Evolutionary conservation across 805 yeast species (phyloP).

Genomic region (Cyberlindnera subsufficiens): DNA sequence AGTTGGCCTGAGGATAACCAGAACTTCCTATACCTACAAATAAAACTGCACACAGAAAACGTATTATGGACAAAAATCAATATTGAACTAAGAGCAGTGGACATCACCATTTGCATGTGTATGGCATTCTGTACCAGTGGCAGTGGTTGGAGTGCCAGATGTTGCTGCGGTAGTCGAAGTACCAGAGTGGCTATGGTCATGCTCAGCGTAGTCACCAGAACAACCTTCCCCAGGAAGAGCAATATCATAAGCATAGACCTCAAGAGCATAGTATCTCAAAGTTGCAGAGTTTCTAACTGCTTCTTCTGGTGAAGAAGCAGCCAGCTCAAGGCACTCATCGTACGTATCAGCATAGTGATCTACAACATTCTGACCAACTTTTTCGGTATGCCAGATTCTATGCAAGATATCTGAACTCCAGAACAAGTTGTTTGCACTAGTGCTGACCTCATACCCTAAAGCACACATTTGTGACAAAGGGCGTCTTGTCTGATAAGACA

Average conservation of each 20-base stretch:
- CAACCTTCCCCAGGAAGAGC: constrained; percentile 27
- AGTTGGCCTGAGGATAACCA: too few relatives aligned
- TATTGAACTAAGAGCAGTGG: constrained; percentile 10
- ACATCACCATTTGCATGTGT: constrained; percentile 16
- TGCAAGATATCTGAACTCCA: constrained; percentile 35
- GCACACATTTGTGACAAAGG: constrained; percentile 30
- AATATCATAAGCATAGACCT: constrained; percentile 24
- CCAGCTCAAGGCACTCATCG: constrained; percentile 29
- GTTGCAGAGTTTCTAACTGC: constrained; percentile 32
- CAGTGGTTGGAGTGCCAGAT: constrained; percentile 2
- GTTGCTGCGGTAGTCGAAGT: not conserved
- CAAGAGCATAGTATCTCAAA: constrained; percentile 27
- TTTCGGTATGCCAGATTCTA: constrained; percentile 32
- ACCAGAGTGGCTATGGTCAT: not conserved
- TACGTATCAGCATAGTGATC: constrained; percentile 32
- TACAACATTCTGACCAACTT: constrained; percentile 26
- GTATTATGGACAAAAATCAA: not conserved
- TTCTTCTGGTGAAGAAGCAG: constrained; percentile 25
- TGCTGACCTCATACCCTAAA: constrained; percentile 26
- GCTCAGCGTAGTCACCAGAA: constrained; percentile 11
- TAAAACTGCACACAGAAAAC: too few relatives aligned
- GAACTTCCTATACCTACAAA: too few relatives aligned
- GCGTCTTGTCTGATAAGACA: constrained; percentile 28
- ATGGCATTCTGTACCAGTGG: constrained; percentile 16
- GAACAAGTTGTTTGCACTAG: constrained; percentile 22